Conservation (phyloP, 257 asterid genomes). For the Ocimum tenuiflorum region DNA sequence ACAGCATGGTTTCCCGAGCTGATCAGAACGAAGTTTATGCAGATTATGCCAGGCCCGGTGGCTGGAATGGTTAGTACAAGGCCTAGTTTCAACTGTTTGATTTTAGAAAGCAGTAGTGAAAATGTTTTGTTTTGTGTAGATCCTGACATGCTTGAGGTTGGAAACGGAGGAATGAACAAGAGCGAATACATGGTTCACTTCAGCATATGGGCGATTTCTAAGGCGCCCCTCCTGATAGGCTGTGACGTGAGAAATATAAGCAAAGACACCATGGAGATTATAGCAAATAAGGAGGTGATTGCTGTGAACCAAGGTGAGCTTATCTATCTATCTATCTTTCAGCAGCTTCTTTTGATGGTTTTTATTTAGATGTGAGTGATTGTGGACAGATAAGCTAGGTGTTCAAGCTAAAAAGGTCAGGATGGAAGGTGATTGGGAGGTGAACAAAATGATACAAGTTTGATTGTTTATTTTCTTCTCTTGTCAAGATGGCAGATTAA, state of each 20-base stretch:
- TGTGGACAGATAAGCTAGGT: slow-evolving; percentile 50
- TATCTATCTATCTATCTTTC: too few relatives aligned
- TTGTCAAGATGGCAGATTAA: too few relatives aligned
- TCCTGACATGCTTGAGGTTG: slow-evolving; percentile 93
- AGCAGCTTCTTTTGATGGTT: not conserved
- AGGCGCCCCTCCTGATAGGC: slow-evolving; percentile 84
- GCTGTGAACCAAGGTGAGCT: slow-evolving; percentile 59
- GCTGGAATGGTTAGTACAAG: slow-evolving; percentile 66
- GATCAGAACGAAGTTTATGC: slow-evolving; percentile 82
- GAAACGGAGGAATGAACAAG: slow-evolving; percentile 82
- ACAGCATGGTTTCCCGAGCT: slow-evolving; percentile 77
- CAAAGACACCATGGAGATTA: slow-evolving; percentile 54
- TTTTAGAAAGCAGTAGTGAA: not conserved
- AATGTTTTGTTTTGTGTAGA: slow-evolving; percentile 27
- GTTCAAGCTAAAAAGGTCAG: slow-evolving; percentile 75
- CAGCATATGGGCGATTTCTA: slow-evolving; percentile 79
- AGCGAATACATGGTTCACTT: slow-evolving; percentile 66
- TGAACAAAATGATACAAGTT: too few relatives aligned
- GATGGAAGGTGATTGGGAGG: slow-evolving; percentile 74
- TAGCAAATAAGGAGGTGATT: slow-evolving; percentile 59
- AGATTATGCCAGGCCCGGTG: slow-evolving; percentile 73
- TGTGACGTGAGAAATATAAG: slow-evolving; percentile 57
- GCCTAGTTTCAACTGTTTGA: too few relatives aligned
- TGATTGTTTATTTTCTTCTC: too few relatives aligned
- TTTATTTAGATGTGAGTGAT: not conserved